These are phyloP conservation scores for Linum usitatissimum DNA, from an alignment of 345 rosid genomes.

Conservation along the genomic window DNA sequence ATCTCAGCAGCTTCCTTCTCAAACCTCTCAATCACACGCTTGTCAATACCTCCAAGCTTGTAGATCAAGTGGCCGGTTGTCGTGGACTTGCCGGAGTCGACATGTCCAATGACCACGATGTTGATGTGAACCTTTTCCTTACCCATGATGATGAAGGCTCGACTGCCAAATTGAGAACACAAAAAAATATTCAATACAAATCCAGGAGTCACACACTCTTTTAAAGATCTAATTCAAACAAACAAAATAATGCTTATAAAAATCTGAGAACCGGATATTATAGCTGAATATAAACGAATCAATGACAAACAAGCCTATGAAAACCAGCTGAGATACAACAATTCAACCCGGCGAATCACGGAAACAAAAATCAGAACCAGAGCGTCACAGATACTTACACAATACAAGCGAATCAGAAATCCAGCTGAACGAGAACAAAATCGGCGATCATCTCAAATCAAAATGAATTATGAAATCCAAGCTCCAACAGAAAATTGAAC, in stretches of 20 bases:
- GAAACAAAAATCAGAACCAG: background rate
- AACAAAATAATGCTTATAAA: background rate
- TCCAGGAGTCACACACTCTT: background rate
- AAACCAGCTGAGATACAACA: background rate
- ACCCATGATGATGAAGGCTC: background rate
- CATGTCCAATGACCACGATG: background rate
- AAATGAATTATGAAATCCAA: background rate
- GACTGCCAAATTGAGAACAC: background rate
- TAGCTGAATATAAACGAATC: background rate
- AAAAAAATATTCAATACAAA: too few relatives aligned
- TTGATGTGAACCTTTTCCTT: background rate
- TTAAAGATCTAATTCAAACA: background rate
- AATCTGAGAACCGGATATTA: background rate
- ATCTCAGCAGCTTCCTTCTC: slow-evolving; percentile 1
- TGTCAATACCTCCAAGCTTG: background rate
- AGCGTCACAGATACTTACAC: background rate
- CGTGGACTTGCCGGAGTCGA: background rate
- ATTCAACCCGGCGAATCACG: background rate
- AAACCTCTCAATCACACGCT: background rate
- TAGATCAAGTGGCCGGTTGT: background rate
- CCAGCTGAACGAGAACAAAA: background rate
- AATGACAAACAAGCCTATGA: too few relatives aligned
- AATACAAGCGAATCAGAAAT: background rate
- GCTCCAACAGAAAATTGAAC: too few relatives aligned
- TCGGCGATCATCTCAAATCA: background rate